Evolutionary conservation across 352 stramenopile genomes (phyloP).

Genomic region (Globisporangium spiculum): DNA sequence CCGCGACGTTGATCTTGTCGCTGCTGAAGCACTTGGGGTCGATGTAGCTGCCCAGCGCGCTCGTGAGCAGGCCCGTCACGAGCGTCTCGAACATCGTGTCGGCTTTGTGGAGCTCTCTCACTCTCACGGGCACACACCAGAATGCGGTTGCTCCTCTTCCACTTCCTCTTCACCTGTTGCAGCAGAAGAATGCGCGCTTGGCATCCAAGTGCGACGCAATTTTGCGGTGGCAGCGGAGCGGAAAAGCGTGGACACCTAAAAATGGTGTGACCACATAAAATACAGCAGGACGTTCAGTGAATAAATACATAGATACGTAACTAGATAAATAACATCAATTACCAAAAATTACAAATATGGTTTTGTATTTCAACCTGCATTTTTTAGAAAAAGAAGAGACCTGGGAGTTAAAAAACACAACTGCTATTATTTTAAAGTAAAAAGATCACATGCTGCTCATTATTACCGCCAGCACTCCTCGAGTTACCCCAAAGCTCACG

Average conservation of each 20-base stretch:
- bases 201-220: neutral
- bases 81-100: conserved; percentile 84
- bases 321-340: too few relatives aligned
- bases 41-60: conserved; percentile 84
- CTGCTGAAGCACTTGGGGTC: conserved; percentile 85
- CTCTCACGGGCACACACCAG: neutral
- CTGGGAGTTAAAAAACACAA: too few relatives aligned
- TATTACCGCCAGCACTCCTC: too few relatives aligned
- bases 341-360: too few relatives aligned
- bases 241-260: conserved; percentile 1
- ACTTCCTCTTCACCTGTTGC: neutral
- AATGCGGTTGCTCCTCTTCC: neutral
- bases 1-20: conserved; percentile 86
- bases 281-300: too few relatives aligned
- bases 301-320: too few relatives aligned
- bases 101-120: neutral
- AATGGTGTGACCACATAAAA: neutral
- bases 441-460: too few relatives aligned
- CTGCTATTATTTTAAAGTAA: too few relatives aligned
- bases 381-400: too few relatives aligned
- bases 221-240: neutral
- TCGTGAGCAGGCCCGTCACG: conserved; percentile 82
- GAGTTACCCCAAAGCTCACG: too few relatives aligned
- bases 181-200: neutral
- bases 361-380: too few relatives aligned